These are phyloP conservation scores for Mortierella antarctica DNA, from an alignment of 192 early-diverging fungal species.

Conservation along the genomic window DNA sequence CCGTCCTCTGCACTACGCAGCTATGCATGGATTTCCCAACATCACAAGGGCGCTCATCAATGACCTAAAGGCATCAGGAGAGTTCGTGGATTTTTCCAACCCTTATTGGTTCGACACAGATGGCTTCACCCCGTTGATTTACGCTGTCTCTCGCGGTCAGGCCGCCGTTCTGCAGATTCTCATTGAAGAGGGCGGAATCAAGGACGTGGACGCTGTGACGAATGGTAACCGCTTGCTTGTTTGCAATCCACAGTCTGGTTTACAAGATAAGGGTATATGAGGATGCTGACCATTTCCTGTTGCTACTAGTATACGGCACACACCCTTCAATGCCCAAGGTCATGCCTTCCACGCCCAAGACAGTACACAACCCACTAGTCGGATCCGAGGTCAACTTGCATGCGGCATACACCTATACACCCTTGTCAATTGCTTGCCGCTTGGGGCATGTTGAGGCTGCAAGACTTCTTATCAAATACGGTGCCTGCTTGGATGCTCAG, in stretches of 20 bases:
- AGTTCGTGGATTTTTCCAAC: conserved; percentile 57
- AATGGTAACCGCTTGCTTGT: conserved; percentile 27
- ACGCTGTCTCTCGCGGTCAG: conserved; percentile 66
- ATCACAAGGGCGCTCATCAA: conserved; percentile 59
- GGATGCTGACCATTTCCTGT: background rate
- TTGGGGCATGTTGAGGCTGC: conserved; percentile 60
- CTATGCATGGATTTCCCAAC: conserved; percentile 60
- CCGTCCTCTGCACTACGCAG: conserved; percentile 71
- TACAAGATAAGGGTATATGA: background rate
- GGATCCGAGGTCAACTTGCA: conserved; percentile 36
- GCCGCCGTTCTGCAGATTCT: conserved; percentile 58
- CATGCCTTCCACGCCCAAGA: conserved; percentile 32
- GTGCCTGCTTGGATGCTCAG: conserved; percentile 66
- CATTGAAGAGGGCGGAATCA: conserved; percentile 63
- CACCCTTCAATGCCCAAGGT: conserved; percentile 40
- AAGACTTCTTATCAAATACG: conserved; percentile 60
- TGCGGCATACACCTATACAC: conserved; percentile 51
- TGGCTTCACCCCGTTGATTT: conserved; percentile 73
- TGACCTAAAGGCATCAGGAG: conserved; percentile 53
- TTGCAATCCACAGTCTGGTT: background rate
- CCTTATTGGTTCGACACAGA: conserved; percentile 72
- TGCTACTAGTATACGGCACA: background rate
- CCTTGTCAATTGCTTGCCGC: conserved; percentile 64
- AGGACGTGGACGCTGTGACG: conserved; percentile 58
- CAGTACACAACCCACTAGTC: conserved; percentile 28